phyloP scores from a whole-genome alignment of 75 land plant genomes.

The Cupressus sempervirens region DNA sequence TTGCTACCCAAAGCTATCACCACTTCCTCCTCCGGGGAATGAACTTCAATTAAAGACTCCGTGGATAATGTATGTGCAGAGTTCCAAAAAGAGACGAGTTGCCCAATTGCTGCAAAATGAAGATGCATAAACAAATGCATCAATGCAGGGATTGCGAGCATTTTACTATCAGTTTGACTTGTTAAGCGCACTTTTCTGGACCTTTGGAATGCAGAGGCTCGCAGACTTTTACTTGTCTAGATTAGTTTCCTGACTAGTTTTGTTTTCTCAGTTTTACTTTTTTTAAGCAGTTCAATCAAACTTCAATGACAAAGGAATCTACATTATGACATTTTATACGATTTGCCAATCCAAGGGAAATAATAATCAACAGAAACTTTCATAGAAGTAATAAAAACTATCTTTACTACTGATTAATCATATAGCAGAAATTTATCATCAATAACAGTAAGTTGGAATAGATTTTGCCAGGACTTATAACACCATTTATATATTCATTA shows the following conservation, averaged over 20 bases:
- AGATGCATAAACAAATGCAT: neutral
- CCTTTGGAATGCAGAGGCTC: neutral
- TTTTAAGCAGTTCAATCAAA: neutral
- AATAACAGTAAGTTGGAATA: too few relatives aligned
- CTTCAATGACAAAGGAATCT: too few relatives aligned
- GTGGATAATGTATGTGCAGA: neutral
- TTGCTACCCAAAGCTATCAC: constrained; percentile 95
- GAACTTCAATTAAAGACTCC: neutral
- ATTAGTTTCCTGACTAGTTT: neutral
- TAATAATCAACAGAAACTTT: too few relatives aligned
- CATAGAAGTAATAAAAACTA: too few relatives aligned
- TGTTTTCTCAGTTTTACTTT: neutral
- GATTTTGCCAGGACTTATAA: too few relatives aligned
- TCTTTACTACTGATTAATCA: too few relatives aligned
- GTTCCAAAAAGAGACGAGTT: neutral
- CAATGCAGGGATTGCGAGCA: neutral
- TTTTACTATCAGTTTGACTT: neutral
- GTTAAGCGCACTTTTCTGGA: neutral
- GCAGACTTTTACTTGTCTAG: neutral
- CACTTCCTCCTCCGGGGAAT: constrained; percentile 65
- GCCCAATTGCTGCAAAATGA: constrained; percentile 1
- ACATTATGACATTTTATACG: too few relatives aligned
- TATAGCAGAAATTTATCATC: too few relatives aligned
- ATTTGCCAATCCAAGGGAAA: too few relatives aligned
- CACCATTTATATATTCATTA: too few relatives aligned